Percentiles rank a stretch among this genome's conserved stretches.
These are phyloP conservation scores for Triticum urartu DNA, from an alignment of 176 grass and related monocot genomes.

Conservation along the genomic window DNA sequence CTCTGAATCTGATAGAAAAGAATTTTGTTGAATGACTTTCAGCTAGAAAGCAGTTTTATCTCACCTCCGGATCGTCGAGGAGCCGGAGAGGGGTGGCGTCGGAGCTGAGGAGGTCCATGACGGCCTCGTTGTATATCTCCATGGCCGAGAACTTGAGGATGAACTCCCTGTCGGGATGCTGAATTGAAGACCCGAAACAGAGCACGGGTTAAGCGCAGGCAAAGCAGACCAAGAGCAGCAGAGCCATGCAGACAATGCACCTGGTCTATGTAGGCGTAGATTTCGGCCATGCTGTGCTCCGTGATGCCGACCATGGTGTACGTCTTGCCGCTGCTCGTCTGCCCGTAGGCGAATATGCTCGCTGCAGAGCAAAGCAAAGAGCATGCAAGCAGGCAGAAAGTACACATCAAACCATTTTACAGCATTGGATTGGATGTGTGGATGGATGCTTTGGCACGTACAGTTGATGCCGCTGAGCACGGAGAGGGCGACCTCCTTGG, in stretches of 20 bases:
- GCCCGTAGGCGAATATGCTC: conserved; percentile 91
- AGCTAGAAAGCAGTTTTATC: background rate
- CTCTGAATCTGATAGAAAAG: background rate
- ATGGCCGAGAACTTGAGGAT: conserved; percentile 81
- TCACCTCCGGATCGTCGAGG: conserved; percentile 94
- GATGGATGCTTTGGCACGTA: conserved; percentile 8
- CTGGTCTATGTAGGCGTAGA: conserved; percentile 77
- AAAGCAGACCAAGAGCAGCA: background rate
- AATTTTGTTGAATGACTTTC: background rate
- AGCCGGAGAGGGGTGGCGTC: conserved; percentile 64
- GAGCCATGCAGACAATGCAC: background rate
- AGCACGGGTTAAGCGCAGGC: background rate
- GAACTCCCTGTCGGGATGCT: conserved; percentile 83
- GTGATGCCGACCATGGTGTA: conserved; percentile 96
- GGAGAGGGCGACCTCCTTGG: conserved; percentile 78
- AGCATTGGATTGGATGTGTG: too few species aligned
- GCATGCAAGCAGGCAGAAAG: background rate
- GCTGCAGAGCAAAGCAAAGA: conserved; percentile 31
- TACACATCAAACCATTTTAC: background rate
- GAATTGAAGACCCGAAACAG: background rate
- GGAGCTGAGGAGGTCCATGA: conserved; percentile 69
- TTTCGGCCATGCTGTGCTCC: conserved; percentile 65
- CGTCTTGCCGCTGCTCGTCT: conserved; percentile 96
- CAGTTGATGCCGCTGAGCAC: conserved; percentile 87
- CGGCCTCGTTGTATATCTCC: conserved; percentile 98